Conservation (phyloP, 1,139 yeast genomes). For the Lizanozyma gosingica region DNA sequence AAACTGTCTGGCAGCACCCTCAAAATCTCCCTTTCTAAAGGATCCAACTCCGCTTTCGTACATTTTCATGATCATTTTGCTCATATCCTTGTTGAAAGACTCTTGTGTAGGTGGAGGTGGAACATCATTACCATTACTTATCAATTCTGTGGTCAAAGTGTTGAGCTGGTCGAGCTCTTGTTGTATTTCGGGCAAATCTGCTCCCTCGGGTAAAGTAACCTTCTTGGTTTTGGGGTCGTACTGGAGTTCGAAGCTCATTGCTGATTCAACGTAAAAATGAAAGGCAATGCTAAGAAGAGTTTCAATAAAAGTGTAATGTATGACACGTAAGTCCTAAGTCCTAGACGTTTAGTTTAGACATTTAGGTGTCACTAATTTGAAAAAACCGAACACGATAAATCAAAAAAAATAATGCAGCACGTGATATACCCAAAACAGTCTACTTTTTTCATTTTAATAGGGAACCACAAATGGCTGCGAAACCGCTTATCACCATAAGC, state of each 20-base stretch:
- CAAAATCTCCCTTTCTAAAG: slow-evolving; percentile 50
- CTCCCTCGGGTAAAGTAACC: background rate
- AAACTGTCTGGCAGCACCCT: slow-evolving; percentile 68
- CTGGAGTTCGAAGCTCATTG: slow-evolving; percentile 13
- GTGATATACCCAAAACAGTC: too few relatives aligned
- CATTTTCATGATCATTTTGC: slow-evolving; percentile 62
- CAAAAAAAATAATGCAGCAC: too few relatives aligned
- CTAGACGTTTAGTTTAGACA: too few relatives aligned
- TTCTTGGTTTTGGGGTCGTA: slow-evolving; percentile 24
- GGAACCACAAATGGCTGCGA: too few relatives aligned
- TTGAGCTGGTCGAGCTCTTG: slow-evolving; percentile 57
- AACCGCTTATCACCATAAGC: too few relatives aligned
- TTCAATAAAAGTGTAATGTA: too few relatives aligned
- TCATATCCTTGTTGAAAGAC: slow-evolving; percentile 45
- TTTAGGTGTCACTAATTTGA: too few relatives aligned
- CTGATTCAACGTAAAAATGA: too few relatives aligned
- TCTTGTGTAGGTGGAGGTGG: slow-evolving; percentile 58
- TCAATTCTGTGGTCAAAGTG: slow-evolving; percentile 49
- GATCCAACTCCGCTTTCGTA: slow-evolving; percentile 64
- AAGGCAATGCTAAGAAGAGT: too few relatives aligned
- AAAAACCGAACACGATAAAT: too few relatives aligned
- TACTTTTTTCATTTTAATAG: too few relatives aligned
- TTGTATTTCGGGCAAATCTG: slow-evolving; percentile 17
- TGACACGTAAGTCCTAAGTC: too few relatives aligned
- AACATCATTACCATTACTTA: slow-evolving; percentile 53